These are phyloP conservation scores for Blastocystis sp. DNA, from an alignment of 352 stramenopile genomes.

Conservation along the genomic window DNA sequence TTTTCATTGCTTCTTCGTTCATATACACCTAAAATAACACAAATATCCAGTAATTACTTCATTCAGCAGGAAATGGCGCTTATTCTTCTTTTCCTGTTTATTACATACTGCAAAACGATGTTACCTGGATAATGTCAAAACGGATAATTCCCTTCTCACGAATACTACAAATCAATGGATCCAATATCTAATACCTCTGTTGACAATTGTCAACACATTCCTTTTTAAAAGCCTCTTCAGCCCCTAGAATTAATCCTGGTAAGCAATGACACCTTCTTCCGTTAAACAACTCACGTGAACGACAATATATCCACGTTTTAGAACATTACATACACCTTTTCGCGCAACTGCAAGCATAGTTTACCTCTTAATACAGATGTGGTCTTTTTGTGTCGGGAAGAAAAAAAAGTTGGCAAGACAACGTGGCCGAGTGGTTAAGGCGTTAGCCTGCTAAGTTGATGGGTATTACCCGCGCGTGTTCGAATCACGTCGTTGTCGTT, in stretches of 20 bases:
- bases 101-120: neutral
- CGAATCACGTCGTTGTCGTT: conserved; percentile 65
- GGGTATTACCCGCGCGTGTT: conserved; percentile 58
- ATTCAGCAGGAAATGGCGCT: conserved; percentile 21
- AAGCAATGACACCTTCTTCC: neutral
- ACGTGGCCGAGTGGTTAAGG: conserved; percentile 51
- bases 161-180: neutral
- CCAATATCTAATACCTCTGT: conserved; percentile 7
- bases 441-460: conserved; percentile 64
- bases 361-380: neutral
- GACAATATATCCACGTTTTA: neutral
- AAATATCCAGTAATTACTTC: neutral
- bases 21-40: conserved; percentile 19
- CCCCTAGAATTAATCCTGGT: neutral
- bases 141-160: conserved; percentile 23
- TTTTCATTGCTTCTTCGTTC: conserved; percentile 51
- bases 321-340: neutral
- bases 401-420: neutral
- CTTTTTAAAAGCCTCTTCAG: conserved; percentile 45
- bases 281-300: conserved; percentile 46
- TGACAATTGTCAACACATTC: conserved; percentile 40
- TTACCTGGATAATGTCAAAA: conserved; percentile 55
- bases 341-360: neutral
- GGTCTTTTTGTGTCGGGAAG: neutral
- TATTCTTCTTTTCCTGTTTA: neutral